Base-by-base conservation (phyloP, 2,329 filamentous ascomycete genomes). In the Zymoseptoria tritici region DNA sequence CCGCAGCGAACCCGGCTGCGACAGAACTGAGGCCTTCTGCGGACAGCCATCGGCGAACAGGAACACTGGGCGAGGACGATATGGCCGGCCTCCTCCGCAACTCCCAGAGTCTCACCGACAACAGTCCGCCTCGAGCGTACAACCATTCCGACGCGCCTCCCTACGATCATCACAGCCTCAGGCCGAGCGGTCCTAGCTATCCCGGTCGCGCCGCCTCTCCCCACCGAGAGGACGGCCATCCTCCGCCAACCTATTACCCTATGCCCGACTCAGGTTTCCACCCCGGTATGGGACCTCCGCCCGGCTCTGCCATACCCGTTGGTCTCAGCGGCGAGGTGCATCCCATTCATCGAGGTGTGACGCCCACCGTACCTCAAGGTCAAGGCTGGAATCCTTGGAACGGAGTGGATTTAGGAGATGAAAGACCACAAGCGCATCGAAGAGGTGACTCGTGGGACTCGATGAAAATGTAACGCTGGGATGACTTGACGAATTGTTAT, bases 1-100 rank as follows among this genome's bases (percentile, higher is more conserved):
- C 60, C 2, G 66, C 59, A 49, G 62, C 65, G 11, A 59, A 59
- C 20, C 66, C 64, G 26, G 42, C 61, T 20, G 67, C 66, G 19
- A 69, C 68, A 24, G 68, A 71, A 55, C 56, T 68, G 36, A 46
- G 52, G 22, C 29, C 29, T n/a, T 22, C 53, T 11, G 22, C 54
- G 51, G 36, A 46, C 31, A 21, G 20, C 13, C 54, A 19, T 26
- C 52, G 66, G 22, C 60, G 50, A 8, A 31, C 61, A 49, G 56
- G 57, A 54, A 57, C 59, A 49, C 64, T 60, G 13, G 20, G 56
- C 1, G 68, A 70, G 57, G 69, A 71, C 60, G 70, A 71, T 59
- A 61, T 64, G 52, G 63, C 64, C 22, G 68, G 67, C 9, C 60
- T 72, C 6, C 61, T 72, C 9, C 49, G 62, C n/a, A 51, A 68